Base-by-base conservation (phyloP, 148 eudicot species). In the Euryodendron excelsum region DNA sequence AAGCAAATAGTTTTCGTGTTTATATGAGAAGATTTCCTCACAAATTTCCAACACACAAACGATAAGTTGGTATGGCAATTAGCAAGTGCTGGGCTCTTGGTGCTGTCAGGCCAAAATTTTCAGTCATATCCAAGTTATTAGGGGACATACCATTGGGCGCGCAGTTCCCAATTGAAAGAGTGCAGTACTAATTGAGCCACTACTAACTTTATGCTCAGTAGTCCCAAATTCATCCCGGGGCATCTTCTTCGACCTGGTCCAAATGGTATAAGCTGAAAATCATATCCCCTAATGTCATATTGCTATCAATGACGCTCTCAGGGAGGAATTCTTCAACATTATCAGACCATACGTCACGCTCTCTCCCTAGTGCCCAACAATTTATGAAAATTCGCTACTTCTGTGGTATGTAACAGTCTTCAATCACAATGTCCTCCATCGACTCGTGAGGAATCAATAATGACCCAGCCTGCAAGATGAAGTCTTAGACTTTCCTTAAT, bases 101-200 rank as follows among this genome's bases (percentile, higher is more conserved):
- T 17, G 59, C 5, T 21, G 68, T 13, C 48, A 82, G 60, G 41
- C 85, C 85, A 68, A 82, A 74, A 12, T 75, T 80, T 36, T 81
- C 79, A n/a, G 23, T 73, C 72, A 64, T 74, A 30, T 66, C 78
- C 60, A 72, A 59, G 44, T 72, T 41, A 65, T 34, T 44, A 6
- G 78, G 44, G 30, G 72, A 65, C 76, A 76, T 70, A 0, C 75
- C 83, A 47, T 73, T 55, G 4, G 80, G n/a, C n/a, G n/a, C n/a
- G 86, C 48, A 87, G 73, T n/a, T 77, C 73, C 84, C 86, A 88
- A 78, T 84, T 75, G 67, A 88, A 88, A 65, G 83, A 83, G 75
- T 88, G 89, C 34, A n/a, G n/a, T n/a, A 86, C 86, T 74, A 88
- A 37, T 44, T 86, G 87, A 0, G 91, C 81, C 67, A 88, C 69